Conservation (phyloP, 2,329 filamentous ascomycete genomes). For the Escovopsis sp. region DNA sequence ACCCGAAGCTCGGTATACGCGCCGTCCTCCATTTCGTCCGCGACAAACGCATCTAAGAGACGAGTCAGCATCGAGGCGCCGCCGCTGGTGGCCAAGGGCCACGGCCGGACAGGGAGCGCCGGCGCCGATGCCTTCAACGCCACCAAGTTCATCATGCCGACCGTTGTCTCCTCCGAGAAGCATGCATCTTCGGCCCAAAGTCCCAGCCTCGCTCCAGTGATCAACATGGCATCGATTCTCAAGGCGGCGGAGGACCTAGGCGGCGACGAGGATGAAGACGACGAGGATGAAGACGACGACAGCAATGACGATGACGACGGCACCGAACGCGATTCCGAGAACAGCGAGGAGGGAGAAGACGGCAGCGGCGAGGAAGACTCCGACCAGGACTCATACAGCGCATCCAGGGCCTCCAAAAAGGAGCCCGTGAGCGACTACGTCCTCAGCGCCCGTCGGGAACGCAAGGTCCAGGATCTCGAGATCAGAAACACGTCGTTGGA, state of each 20-base stretch:
- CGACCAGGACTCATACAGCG: conserved; percentile 33
- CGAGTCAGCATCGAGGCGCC: conserved; percentile 29
- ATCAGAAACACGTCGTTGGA: conserved; percentile 92
- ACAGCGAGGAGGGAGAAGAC: conserved; percentile 18
- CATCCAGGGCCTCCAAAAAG: conserved; percentile 39
- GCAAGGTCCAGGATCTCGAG: conserved; percentile 90
- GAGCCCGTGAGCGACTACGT: conserved; percentile 62
- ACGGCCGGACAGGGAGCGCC: conserved; percentile 27
- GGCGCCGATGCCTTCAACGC: conserved; percentile 21
- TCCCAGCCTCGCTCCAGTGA: conserved; percentile 17
- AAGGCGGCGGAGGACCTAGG: conserved; percentile 39
- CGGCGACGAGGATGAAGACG: conserved; percentile 15
- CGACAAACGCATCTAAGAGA: conserved; percentile 18
- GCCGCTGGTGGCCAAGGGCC: conserved; percentile 19
- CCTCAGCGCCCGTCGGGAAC: conserved; percentile 75
- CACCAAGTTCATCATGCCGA: conserved; percentile 19
- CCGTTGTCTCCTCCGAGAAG: conserved; percentile 18
- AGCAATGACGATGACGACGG: conserved; percentile 18
- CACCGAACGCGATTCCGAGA: conserved; percentile 14
- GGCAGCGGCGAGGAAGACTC: conserved; percentile 15
- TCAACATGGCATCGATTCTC: conserved; percentile 41
- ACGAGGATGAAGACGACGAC: conserved; percentile 18
- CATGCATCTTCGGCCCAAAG: conserved; percentile 21
- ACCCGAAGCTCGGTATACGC: conserved; percentile 20
- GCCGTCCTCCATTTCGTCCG: conserved; percentile 21